These are phyloP conservation scores for Xylaria polymorpha DNA, from an alignment of 2,329 filamentous ascomycete species.

Conservation along the genomic window DNA sequence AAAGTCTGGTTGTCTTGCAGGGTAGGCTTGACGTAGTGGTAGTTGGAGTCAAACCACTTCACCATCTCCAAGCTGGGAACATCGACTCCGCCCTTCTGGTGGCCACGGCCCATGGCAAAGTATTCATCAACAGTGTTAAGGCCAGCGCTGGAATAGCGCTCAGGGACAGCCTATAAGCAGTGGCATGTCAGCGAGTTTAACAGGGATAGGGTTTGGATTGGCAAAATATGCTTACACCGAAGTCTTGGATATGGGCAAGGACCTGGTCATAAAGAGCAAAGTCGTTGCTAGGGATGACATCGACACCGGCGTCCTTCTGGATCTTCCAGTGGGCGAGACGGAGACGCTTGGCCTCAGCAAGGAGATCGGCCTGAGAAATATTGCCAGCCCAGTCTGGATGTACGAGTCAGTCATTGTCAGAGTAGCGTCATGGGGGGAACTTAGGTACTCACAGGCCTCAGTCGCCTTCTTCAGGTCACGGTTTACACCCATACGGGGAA, in stretches of 20 bases:
- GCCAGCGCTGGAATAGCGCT: slow-evolving; percentile 91
- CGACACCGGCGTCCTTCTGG: slow-evolving; percentile 97
- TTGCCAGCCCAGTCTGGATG: slow-evolving; percentile 85
- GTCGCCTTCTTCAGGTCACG: slow-evolving; percentile 99
- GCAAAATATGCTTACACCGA: slow-evolving; percentile 74
- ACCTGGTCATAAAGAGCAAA: slow-evolving; percentile 99
- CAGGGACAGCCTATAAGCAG: slow-evolving; percentile 78
- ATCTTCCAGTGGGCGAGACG: slow-evolving; percentile 99
- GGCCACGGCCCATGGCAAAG: slow-evolving; percentile 99
- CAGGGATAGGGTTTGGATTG: background rate
- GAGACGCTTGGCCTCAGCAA: slow-evolving; percentile 95
- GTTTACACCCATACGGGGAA: slow-evolving; percentile 98
- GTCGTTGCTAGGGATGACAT: slow-evolving; percentile 99
- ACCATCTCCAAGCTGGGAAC: slow-evolving; percentile 98
- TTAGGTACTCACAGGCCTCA: slow-evolving; percentile 76
- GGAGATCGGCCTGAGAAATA: slow-evolving; percentile 88
- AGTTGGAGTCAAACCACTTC: slow-evolving; percentile 99
- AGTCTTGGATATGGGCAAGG: slow-evolving; percentile 97
- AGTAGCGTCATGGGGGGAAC: slow-evolving; percentile 25
- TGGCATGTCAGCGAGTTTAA: slow-evolving; percentile 37
- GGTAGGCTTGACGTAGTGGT: slow-evolving; percentile 99
- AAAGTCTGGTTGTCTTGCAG: slow-evolving; percentile 97
- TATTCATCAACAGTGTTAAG: slow-evolving; percentile 93
- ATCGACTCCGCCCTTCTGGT: slow-evolving; percentile 94
- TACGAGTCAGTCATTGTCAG: slow-evolving; percentile 34